A percentile compares a stretch with the other conserved stretches of the same genome.
Evolutionary conservation across 2,329 filamentous ascomycete genomes (phyloP).

Genomic region (Passalora sequoiae): DNA sequence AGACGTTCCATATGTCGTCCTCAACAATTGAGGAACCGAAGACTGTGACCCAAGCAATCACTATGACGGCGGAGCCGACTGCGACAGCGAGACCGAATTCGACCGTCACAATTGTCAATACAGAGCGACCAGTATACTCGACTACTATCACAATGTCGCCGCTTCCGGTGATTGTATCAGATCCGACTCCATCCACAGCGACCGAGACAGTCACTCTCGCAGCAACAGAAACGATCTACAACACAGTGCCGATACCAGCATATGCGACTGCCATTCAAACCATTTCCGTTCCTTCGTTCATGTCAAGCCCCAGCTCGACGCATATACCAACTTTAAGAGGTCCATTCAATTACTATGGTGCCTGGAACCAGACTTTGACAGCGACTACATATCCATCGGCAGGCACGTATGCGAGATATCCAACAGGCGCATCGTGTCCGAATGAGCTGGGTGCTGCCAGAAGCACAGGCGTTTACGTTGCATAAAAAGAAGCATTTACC

Average conservation of each 20-base stretch:
- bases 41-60: constrained; percentile 10
- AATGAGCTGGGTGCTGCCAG: too few relatives aligned
- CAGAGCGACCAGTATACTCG: background rate
- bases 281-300: background rate
- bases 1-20: constrained; percentile 11
- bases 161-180: background rate
- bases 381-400: background rate
- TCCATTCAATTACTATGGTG: background rate
- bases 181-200: background rate
- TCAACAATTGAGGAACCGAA: constrained; percentile 4
- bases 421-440: background rate
- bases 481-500: too few relatives aligned
- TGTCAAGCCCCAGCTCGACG: background rate
- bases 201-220: background rate
- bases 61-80: constrained; percentile 9
- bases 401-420: background rate
- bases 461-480: too few relatives aligned
- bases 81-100: constrained; percentile 4
- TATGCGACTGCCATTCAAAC: constrained; percentile 6
- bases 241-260: constrained; percentile 1
- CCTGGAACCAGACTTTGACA: constrained; percentile 5
- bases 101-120: constrained; percentile 4
- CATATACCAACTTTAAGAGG: background rate
- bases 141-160: background rate
- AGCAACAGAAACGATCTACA: constrained; percentile 3